A percentile compares a stretch with the other conserved stretches of the same genome.
These are phyloP conservation scores for Russula lepida DNA, from an alignment of 768 basidiomycete species.

Conservation along the genomic window DNA sequence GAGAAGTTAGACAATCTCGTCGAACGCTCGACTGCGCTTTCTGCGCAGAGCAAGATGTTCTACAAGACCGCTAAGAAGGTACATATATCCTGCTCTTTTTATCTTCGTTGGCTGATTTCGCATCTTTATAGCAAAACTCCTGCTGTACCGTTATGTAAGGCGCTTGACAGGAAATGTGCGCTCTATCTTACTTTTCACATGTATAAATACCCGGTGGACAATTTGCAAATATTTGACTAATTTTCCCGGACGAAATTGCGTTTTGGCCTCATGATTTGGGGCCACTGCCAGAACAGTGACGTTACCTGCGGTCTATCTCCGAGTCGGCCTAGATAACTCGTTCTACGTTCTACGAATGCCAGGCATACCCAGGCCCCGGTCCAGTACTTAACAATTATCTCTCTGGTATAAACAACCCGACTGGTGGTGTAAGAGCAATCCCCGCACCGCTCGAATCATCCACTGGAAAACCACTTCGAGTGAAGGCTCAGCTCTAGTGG, in stretches of 20 bases:
- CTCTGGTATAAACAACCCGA: background rate
- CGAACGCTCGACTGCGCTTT: constrained; percentile 83
- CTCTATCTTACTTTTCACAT: constrained; percentile 14
- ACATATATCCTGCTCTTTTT: constrained; percentile 18
- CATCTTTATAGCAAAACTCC: constrained; percentile 71
- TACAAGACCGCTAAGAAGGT: constrained; percentile 99
- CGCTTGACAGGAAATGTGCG: background rate
- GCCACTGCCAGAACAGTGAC: background rate
- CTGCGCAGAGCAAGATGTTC: constrained; percentile 93
- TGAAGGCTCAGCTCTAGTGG: background rate
- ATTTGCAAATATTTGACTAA: constrained; percentile 8
- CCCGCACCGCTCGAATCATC: background rate
- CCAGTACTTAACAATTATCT: too few species aligned
- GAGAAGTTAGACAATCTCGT: constrained; percentile 96
- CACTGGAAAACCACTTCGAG: background rate
- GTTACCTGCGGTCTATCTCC: background rate
- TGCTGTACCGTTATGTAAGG: constrained; percentile 80
- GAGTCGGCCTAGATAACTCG: background rate
- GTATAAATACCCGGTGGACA: constrained; percentile 16
- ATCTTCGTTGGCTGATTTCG: background rate
- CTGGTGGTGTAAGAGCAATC: background rate
- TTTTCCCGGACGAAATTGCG: background rate
- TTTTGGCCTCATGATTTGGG: background rate
- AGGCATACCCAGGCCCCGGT: background rate
- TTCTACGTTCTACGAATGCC: background rate